Evolutionary conservation across 2,329 filamentous ascomycete species (phyloP).

Genomic region (Fusarium udum): DNA sequence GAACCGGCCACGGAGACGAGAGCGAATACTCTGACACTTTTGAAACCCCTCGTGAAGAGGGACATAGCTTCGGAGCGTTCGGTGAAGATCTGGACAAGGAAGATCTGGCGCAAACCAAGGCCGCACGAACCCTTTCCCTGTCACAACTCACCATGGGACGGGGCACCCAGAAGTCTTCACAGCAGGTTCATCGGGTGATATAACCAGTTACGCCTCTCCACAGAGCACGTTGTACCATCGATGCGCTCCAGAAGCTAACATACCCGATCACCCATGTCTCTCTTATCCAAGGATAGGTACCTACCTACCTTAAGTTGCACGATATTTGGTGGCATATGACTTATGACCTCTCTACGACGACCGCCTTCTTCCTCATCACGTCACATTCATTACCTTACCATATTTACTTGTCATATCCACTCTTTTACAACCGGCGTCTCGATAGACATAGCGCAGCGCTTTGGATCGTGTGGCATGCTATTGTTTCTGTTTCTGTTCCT

Average conservation of each 20-base stretch:
- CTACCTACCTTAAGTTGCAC: slow-evolving; percentile 9
- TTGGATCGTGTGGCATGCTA: not conserved
- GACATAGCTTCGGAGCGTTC: slow-evolving; percentile 52
- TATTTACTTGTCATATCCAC: slow-evolving; percentile 18
- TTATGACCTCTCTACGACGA: slow-evolving; percentile 30
- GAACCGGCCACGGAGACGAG: slow-evolving; percentile 51
- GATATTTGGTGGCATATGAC: slow-evolving; percentile 27
- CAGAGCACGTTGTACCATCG: not conserved
- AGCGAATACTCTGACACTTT: slow-evolving; percentile 60
- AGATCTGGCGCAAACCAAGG: slow-evolving; percentile 57
- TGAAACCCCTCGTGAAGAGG: slow-evolving; percentile 62
- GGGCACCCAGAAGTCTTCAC: slow-evolving; percentile 32
- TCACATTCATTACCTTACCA: slow-evolving; percentile 19
- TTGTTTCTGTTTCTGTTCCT: not conserved
- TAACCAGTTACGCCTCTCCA: slow-evolving; percentile 17
- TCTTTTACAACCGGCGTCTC: not conserved
- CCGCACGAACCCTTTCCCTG: slow-evolving; percentile 71
- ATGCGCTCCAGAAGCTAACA: not conserved
- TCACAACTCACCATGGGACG: slow-evolving; percentile 64
- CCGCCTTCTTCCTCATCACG: not conserved
- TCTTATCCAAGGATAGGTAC: slow-evolving; percentile 1
- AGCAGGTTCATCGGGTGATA: slow-evolving; percentile 39
- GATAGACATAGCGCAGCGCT: not conserved
- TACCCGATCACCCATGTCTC: not conserved
- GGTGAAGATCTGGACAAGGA: slow-evolving; percentile 56